A percentile compares a stretch with the other conserved stretches of the same genome.
phyloP scores from a whole-genome alignment of 2,329 filamentous ascomycete species.

The Aspergillus versicolor region DNA sequence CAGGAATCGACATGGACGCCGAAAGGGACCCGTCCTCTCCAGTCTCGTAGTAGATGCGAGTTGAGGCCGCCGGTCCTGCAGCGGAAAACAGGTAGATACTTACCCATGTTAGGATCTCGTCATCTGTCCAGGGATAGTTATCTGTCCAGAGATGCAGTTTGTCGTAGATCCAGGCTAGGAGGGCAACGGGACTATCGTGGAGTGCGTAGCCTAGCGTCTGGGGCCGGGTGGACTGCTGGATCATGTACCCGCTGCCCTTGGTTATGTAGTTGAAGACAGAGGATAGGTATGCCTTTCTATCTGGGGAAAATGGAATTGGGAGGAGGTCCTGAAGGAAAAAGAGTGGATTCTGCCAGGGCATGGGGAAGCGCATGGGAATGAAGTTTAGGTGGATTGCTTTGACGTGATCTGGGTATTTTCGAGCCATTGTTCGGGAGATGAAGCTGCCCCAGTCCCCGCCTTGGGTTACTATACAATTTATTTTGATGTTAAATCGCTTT shows the following conservation, averaged over 20 bases:
- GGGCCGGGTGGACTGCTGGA: slow-evolving; percentile 65
- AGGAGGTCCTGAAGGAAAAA: slow-evolving; percentile 45
- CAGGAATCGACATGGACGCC: slow-evolving; percentile 39
- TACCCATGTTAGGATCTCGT: slow-evolving; percentile 74
- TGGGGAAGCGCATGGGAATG: neutral
- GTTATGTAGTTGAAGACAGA: slow-evolving; percentile 8
- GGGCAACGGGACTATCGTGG: slow-evolving; percentile 66
- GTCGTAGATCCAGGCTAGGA: slow-evolving; percentile 78
- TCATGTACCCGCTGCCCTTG: slow-evolving; percentile 51
- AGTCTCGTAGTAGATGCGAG: slow-evolving; percentile 72
- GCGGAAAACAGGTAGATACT: slow-evolving; percentile 70
- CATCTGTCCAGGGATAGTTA: slow-evolving; percentile 69
- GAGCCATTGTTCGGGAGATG: neutral
- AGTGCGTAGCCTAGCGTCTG: slow-evolving; percentile 71
- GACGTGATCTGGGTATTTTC: neutral
- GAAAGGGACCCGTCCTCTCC: slow-evolving; percentile 27
- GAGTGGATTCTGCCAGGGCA: slow-evolving; percentile 46
- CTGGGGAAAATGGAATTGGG: slow-evolving; percentile 30
- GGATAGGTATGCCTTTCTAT: slow-evolving; percentile 24
- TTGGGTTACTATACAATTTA: slow-evolving; percentile 30
- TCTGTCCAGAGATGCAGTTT: slow-evolving; percentile 79
- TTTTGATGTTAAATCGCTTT: slow-evolving; percentile 63
- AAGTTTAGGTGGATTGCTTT: slow-evolving; percentile 1
- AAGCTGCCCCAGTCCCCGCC: neutral
- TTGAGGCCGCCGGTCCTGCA: slow-evolving; percentile 66